These are phyloP conservation scores for Lotus japonicus DNA, from an alignment of 306 rosid genomes.

Conservation along the genomic window DNA sequence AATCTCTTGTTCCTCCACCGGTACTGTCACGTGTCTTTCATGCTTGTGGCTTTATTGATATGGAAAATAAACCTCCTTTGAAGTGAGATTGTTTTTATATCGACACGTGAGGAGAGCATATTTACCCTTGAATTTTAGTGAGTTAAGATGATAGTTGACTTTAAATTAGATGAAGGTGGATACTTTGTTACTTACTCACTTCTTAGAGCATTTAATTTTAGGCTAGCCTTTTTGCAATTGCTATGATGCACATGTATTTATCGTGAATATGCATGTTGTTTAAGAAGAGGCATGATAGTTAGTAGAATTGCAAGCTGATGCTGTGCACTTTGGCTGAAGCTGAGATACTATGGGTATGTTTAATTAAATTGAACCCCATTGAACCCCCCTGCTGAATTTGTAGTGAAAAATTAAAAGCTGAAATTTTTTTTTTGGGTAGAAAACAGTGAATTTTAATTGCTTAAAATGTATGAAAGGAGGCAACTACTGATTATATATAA, in stretches of 20 bases:
- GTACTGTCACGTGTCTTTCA: slow-evolving; percentile 30
- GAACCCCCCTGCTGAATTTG: no score
- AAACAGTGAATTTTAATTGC: neutral
- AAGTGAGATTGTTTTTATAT: neutral
- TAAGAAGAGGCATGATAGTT: neutral
- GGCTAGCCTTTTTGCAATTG: neutral
- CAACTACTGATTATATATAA: neutral
- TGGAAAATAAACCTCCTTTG: neutral
- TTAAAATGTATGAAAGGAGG: neutral
- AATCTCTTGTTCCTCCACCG: slow-evolving; percentile 90
- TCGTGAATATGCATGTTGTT: neutral
- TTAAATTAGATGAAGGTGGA: neutral
- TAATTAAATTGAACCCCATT: neutral
- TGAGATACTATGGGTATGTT: neutral
- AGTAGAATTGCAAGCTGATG: neutral
- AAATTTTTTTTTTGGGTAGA: neutral
- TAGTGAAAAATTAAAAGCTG: neutral
- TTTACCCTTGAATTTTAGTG: neutral
- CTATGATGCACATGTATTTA: neutral
- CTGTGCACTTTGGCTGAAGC: neutral
- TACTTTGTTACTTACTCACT: neutral
- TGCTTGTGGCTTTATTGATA: neutral
- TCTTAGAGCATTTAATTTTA: neutral
- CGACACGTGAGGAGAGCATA: neutral
- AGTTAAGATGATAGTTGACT: neutral